Base-by-base conservation (phyloP, 495 filamentous ascomycete genomes). In the Chaetomidium leptoderma region DNA sequence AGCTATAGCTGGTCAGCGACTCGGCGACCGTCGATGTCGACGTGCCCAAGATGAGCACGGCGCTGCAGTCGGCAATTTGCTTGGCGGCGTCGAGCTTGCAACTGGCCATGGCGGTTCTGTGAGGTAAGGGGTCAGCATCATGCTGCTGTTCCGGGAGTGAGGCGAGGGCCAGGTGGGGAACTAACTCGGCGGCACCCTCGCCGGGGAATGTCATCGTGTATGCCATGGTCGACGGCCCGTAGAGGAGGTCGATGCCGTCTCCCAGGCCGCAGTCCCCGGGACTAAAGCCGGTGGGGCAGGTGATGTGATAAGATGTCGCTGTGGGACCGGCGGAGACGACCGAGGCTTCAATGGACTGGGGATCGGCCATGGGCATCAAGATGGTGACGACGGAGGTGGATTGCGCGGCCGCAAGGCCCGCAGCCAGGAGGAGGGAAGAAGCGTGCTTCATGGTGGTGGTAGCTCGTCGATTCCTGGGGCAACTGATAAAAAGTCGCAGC, bases 241-340 rank as follows among this genome's bases (percentile, higher is more conserved):
- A 61, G 43, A 70, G 64, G 4, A 75, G 19, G 14, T 60, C 68
- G 19, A 75, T 10, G 26, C 71, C 11, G 63, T 61, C 23, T 60
- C 24, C 52, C 55, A 63, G 26, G 59, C 45, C 45, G 40, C 61
- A 61, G 6, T 61, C 51, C 13, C 35, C 51, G 19, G n/a, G 0
- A 48, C 66, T 58, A 0, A 68, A 69, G n/a, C 69, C 71, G 2
- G 67, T 42, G 0, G 74, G 70, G 60, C 77, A 81, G 21, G 61
- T 63, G 58, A 79, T 57, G 48, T 59, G 64, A 55, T 74, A 78
- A 2, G 72, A 73, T 0, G 76, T 77, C 4, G 71, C 72, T 29
- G 70, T 63, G 24, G 72, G 59, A 33, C 62, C 63, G 64, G 74
- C 72, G 14, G 60, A 67, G 35, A 78, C 53, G 52, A 81, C 66